These are phyloP conservation scores for Peronospora farinosa DNA, from an alignment of 352 stramenopile genomes.

Conservation along the genomic window DNA sequence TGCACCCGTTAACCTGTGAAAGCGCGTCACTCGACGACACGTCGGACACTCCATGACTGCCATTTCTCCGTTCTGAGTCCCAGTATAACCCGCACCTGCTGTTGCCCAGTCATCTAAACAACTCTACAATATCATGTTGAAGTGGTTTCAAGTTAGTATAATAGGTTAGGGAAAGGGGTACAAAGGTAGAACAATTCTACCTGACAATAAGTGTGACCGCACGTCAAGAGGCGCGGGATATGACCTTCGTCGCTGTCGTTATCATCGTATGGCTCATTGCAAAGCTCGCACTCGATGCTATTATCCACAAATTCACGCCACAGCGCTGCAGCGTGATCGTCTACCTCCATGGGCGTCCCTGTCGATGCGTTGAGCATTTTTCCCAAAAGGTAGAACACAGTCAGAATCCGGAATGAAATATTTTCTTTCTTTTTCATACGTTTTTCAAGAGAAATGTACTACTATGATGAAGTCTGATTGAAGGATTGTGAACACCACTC, in stretches of 20 bases:
- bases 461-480: slow-evolving; percentile 13
- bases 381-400: not conserved
- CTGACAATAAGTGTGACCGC: slow-evolving; percentile 82
- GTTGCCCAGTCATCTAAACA: slow-evolving; percentile 64
- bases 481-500: slow-evolving; percentile 8
- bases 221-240: slow-evolving; percentile 62
- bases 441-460: slow-evolving; percentile 3
- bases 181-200: slow-evolving; percentile 21
- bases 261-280: slow-evolving; percentile 80
- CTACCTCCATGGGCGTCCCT: slow-evolving; percentile 23
- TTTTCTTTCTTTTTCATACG: slow-evolving; percentile 3
- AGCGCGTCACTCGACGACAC: slow-evolving; percentile 52
- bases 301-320: slow-evolving; percentile 74
- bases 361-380: slow-evolving; percentile 13
- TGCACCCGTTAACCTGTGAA: slow-evolving; percentile 35
- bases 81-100: slow-evolving; percentile 22
- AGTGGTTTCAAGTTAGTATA: slow-evolving; percentile 2
- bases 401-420: slow-evolving; percentile 7
- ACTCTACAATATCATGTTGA: slow-evolving; percentile 25
- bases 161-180: slow-evolving; percentile 4
- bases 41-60: slow-evolving; percentile 64
- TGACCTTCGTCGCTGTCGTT: slow-evolving; percentile 49
- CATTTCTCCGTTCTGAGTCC: slow-evolving; percentile 17
- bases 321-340: slow-evolving; percentile 46
- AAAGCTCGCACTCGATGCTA: slow-evolving; percentile 81